Conservation (phyloP, 441 rosid genomes). For the Brassica balearica region DNA sequence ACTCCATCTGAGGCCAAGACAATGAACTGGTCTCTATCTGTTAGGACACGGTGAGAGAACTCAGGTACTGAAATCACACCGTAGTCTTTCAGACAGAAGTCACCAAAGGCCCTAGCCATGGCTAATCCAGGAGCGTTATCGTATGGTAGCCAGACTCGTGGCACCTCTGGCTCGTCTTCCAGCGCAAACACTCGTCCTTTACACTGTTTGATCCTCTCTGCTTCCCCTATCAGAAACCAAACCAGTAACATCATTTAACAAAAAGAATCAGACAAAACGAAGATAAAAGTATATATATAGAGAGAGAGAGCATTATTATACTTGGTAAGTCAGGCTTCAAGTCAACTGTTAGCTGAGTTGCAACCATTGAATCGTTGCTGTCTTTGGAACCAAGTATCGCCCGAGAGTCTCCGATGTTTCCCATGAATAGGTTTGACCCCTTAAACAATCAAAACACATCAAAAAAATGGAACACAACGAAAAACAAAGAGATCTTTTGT, state of each 20-base stretch:
- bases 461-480: not conserved
- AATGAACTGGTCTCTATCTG: constrained; percentile 86
- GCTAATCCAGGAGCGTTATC: constrained; percentile 98
- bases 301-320: constrained; percentile 33
- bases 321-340: constrained; percentile 96
- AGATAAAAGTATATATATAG: constrained; percentile 5
- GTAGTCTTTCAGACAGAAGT: constrained; percentile 93
- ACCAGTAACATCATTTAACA: constrained; percentile 5
- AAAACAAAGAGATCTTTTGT: not conserved
- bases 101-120: constrained; percentile 99
- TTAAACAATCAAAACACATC: constrained; percentile 39
- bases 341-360: constrained; percentile 87
- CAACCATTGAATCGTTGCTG: constrained; percentile 72
- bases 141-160: constrained; percentile 94
- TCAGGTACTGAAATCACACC: constrained; percentile 95
- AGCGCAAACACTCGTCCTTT: constrained; percentile 94
- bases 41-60: constrained; percentile 80
- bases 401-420: constrained; percentile 90
- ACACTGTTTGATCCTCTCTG: constrained; percentile 89
- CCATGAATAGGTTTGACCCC: constrained; percentile 86
- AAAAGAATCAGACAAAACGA: constrained; percentile 16
- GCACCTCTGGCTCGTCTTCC: constrained; percentile 97
- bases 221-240: constrained; percentile 64
- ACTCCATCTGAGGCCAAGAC: constrained; percentile 98
- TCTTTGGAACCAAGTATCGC: constrained; percentile 88